A percentile compares a stretch with the other conserved stretches of the same genome.
These are phyloP conservation scores for Jackrogersella minutella DNA, from an alignment of 495 filamentous ascomycete species.

Conservation along the genomic window DNA sequence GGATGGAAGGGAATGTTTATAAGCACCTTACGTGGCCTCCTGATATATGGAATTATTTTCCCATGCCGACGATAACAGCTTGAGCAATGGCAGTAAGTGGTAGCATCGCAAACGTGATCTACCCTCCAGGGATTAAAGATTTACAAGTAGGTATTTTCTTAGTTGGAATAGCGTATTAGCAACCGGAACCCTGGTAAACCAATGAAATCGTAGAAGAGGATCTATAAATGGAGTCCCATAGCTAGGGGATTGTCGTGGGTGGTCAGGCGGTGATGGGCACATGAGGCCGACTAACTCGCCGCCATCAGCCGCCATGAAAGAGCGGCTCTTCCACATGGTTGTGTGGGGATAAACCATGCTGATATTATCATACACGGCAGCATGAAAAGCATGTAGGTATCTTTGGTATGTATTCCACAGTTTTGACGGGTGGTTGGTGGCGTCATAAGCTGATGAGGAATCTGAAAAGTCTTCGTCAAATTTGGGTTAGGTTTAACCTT, in stretches of 20 bases:
- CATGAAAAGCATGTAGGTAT: too few relatives aligned
- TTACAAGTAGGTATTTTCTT: constrained; percentile 3
- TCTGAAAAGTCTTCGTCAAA: too few relatives aligned
- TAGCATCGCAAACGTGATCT: constrained; percentile 2
- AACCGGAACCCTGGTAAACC: constrained; percentile 5
- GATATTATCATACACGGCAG: background rate
- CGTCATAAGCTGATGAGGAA: background rate
- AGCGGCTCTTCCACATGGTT: constrained; percentile 24
- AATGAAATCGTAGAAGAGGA: constrained; percentile 21
- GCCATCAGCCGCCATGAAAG: constrained; percentile 17
- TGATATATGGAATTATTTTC: background rate
- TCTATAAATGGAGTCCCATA: constrained; percentile 18
- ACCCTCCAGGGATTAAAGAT: constrained; percentile 11
- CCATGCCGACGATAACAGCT: background rate
- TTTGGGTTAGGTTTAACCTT: too few relatives aligned
- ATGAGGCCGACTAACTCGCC: constrained; percentile 26
- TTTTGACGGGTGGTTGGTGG: background rate
- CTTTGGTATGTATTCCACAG: background rate
- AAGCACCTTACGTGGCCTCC: background rate
- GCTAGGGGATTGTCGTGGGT: constrained; percentile 18
- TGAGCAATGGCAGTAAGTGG: too few relatives aligned
- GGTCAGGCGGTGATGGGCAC: constrained; percentile 38
- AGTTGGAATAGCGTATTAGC: constrained; percentile 29
- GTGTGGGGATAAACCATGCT: background rate
- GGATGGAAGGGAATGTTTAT: background rate